These are phyloP conservation scores for Phytophthora nicotianae DNA, from an alignment of 352 stramenopile genomes.

Conservation along the genomic window DNA sequence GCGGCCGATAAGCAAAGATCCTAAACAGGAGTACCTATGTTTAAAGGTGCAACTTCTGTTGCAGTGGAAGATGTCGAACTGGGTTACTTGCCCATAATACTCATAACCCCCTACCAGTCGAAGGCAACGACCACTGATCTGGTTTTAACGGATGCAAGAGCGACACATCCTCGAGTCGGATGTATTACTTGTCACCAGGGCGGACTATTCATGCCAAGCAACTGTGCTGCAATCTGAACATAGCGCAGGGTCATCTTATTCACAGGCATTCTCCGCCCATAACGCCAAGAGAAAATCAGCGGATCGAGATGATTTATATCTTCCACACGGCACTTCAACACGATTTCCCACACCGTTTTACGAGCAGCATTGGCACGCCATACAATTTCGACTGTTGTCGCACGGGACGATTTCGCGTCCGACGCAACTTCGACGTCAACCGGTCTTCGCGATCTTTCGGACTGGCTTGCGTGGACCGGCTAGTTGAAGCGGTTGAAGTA, in stretches of 20 bases:
- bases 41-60: background rate
- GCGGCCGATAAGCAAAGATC: background rate
- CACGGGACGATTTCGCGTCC: constrained; percentile 11
- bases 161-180: constrained; percentile 4
- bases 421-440: constrained; percentile 12
- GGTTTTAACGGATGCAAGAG: constrained; percentile 2
- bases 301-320: constrained; percentile 28
- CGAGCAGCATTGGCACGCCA: constrained; percentile 7
- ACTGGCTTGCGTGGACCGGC: constrained; percentile 39
- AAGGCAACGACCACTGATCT: background rate
- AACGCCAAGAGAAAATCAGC: constrained; percentile 25
- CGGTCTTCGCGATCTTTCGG: constrained; percentile 25
- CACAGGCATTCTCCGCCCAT: constrained; percentile 8
- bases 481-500: constrained; percentile 41
- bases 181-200: background rate
- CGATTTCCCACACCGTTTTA: background rate
- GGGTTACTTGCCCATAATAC: too few relatives aligned
- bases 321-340: too few relatives aligned
- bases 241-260: constrained; percentile 29
- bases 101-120: too few relatives aligned
- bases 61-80: background rate
- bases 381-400: constrained; percentile 23
- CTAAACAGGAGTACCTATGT: background rate
- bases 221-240: constrained; percentile 13
- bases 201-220: constrained; percentile 11